phyloP scores from a whole-genome alignment of 257 asterid genomes.

The Agastache rugosa region DNA sequence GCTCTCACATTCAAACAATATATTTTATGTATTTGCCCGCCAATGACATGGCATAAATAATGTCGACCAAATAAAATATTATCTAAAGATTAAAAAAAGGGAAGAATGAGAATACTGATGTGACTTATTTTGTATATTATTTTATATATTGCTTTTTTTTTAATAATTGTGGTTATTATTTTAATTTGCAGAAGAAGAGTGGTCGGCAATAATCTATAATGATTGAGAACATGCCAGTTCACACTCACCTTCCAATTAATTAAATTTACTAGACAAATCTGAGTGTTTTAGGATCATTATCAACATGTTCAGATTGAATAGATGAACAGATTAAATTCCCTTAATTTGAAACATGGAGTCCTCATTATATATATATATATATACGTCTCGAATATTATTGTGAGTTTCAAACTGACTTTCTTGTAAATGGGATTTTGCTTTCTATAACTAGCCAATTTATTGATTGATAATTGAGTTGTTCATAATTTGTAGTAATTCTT shows the following conservation, averaged over 20 bases:
- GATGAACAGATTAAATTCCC: background rate
- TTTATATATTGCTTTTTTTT: background rate
- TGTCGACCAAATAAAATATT: background rate
- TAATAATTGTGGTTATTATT: background rate
- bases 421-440: no score
- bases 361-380: background rate
- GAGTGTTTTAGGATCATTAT: background rate
- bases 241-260: background rate
- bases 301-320: background rate
- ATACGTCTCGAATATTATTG: background rate
- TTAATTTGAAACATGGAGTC: background rate
- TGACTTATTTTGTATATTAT: background rate
- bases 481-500: no score
- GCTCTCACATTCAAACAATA: background rate
- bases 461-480: no score
- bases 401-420: no score
- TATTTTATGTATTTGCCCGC: background rate
- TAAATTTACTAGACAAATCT: background rate
- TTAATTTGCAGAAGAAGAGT: background rate
- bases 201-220: constrained; percentile 3
- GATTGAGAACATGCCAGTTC: constrained; percentile 15
- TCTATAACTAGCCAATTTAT: no score
- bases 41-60: background rate
- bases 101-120: background rate
- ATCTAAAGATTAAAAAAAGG: background rate